Evolutionary conservation across 768 basidiomycete species (phyloP).

Genomic region (Boletus pseudopeckii): DNA sequence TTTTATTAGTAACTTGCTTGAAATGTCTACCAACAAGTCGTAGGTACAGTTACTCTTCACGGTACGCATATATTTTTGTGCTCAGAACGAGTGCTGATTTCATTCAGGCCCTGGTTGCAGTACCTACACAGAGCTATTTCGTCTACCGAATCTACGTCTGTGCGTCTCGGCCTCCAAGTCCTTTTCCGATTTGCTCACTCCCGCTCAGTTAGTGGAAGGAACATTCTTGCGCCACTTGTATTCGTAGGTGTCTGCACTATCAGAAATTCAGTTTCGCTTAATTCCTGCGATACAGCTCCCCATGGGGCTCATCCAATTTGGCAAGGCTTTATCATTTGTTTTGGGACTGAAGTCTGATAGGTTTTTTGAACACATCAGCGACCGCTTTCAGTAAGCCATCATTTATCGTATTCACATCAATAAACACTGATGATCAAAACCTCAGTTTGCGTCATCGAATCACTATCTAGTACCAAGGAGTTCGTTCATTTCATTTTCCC

Average conservation of each 20-base stretch:
- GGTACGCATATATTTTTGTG: background rate
- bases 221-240: background rate
- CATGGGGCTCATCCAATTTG: background rate
- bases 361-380: background rate
- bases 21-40: background rate
- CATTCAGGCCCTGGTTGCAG: background rate
- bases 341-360: background rate
- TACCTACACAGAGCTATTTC: slow-evolving; percentile 8
- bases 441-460: background rate
- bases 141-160: slow-evolving; percentile 13
- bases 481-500: background rate
- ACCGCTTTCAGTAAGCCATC: background rate
- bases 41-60: slow-evolving; percentile 1
- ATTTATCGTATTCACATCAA: background rate
- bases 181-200: background rate
- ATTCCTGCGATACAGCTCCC: background rate
- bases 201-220: slow-evolving; percentile 4
- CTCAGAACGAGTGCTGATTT: background rate
- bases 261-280: background rate
- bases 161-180: background rate
- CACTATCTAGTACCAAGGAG: background rate
- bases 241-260: background rate
- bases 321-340: background rate
- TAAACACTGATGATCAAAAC: background rate
- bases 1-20: background rate